These are phyloP conservation scores for Neonectria sp. DNA, from an alignment of 2,329 filamentous ascomycete species.

Conservation along the genomic window DNA sequence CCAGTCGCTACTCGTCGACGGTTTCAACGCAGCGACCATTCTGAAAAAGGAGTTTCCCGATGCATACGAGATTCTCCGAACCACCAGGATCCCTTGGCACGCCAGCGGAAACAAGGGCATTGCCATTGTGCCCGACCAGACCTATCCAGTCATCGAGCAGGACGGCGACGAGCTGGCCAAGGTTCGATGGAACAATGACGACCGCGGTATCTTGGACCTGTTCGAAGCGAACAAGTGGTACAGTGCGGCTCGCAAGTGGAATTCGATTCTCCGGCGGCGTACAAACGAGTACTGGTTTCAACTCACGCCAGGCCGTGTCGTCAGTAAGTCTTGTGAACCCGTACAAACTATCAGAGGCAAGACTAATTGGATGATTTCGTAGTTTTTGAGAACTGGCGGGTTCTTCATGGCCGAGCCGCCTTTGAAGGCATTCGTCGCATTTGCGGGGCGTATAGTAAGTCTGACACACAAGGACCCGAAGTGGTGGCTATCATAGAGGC, in stretches of 20 bases:
- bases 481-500: neutral
- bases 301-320: conserved; percentile 81
- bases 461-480: neutral
- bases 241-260: conserved; percentile 81
- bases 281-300: conserved; percentile 85
- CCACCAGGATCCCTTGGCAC: conserved; percentile 78
- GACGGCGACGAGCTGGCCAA: conserved; percentile 64
- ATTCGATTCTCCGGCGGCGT: conserved; percentile 75
- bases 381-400: conserved; percentile 98
- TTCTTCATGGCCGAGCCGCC: conserved; percentile 86
- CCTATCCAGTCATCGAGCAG: conserved; percentile 81
- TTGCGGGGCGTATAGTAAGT: conserved; percentile 91
- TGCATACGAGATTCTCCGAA: conserved; percentile 72
- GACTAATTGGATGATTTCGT: conserved; percentile 34
- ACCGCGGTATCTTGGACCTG: conserved; percentile 76
- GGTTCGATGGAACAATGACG: conserved; percentile 94
- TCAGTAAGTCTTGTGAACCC: conserved; percentile 70
- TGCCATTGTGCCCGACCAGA: conserved; percentile 79
- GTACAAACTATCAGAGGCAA: neutral
- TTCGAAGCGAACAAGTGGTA: conserved; percentile 77
- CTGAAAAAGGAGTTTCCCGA: conserved; percentile 68
- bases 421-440: conserved; percentile 90
- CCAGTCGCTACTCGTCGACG: conserved; percentile 87
- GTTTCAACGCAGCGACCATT: conserved; percentile 79
- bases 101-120: conserved; percentile 92